Percentiles rank a stretch among this genome's conserved stretches.
phyloP scores from a whole-genome alignment of 257 asterid genomes.

The Lantana camara region DNA sequence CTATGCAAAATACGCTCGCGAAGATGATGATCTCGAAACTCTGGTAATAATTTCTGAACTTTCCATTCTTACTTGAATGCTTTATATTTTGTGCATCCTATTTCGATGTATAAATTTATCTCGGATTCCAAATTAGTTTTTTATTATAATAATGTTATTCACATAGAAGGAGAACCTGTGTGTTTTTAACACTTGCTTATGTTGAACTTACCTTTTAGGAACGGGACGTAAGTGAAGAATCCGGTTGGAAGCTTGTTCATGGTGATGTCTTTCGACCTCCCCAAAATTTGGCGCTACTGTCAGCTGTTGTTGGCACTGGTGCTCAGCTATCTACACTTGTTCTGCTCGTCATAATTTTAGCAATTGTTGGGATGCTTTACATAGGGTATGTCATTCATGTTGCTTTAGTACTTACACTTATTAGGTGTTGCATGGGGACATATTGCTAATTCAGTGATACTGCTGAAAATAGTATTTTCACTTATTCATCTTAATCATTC shows the following conservation, averaged over 20 bases:
- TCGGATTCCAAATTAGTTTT: slow-evolving; percentile 6
- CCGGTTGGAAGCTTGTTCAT: slow-evolving; percentile 97
- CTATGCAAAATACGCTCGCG: slow-evolving; percentile 98
- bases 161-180: background rate
- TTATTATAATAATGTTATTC: background rate
- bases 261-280: slow-evolving; percentile 94
- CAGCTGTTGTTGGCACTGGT: slow-evolving; percentile 93
- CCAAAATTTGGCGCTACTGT: slow-evolving; percentile 60
- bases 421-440: too few species aligned
- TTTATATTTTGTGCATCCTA: slow-evolving; percentile 1
- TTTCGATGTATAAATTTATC: background rate
- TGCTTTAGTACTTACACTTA: slow-evolving; percentile 16
- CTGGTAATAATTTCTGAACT: slow-evolving; percentile 57
- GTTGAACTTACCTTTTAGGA: slow-evolving; percentile 47
- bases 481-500: slow-evolving; percentile 13
- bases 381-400: slow-evolving; percentile 55
- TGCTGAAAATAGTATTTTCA: slow-evolving; percentile 1
- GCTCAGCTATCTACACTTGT: slow-evolving; percentile 78
- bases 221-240: slow-evolving; percentile 79
- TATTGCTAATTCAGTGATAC: too few species aligned
- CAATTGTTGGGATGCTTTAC: slow-evolving; percentile 81
- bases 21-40: slow-evolving; percentile 95
- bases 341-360: slow-evolving; percentile 69
- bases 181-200: slow-evolving; percentile 22
- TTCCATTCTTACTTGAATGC: background rate